Evolutionary conservation across 352 stramenopile genomes (phyloP), one percentile per base, ranked within the genome.

Genomic region (Globisporangium middletonii): DNA sequence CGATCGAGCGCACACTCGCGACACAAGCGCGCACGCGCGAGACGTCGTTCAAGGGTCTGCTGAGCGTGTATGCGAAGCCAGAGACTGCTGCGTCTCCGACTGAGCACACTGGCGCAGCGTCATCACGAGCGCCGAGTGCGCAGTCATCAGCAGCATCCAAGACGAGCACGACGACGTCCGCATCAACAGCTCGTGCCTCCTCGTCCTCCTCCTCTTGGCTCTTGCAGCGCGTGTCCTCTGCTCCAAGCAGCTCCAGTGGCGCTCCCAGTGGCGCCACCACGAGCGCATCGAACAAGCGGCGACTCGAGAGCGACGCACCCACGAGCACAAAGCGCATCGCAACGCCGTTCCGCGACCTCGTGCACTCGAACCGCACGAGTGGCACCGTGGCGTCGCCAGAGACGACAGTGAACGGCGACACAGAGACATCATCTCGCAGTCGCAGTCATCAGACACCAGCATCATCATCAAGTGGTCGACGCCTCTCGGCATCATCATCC

Each of bases 291-390:
- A 51, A 42, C 33, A 62, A 62, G 57, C 57, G 49, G 3, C 28
- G 23, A 19, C 43, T 52, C 6, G 57, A 16, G 43, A 48, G 18
- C 18, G 19, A 23, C 43, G n/a, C 8, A 1, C 9, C 8, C 16
- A 26, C 12, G 8, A 43, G 38, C 26, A 2, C 16, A 23, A 63
- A 50, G n/a, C 23, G n/a, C 23, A 15, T 33, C 44, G 37, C 64
- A 11, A 76, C 61, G 8, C 72, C 72, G 6, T 68, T 80, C 62
- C 73, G 69, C 45, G 69, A 74, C 33, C 59, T 81, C 26, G 49
- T 81, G 33, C 47, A 47, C 3, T 76, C 67, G 44, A 63, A 76
- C 53, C 65, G 64, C 35, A 50, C 57, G 43, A 62, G 54, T 30
- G 30, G 44, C 12, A 42, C 38, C n/a, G 3, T 55, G n/a, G 19